phyloP scores from a whole-genome alignment of 1,284 basidiomycete species.

The Phlebopus sp. region DNA sequence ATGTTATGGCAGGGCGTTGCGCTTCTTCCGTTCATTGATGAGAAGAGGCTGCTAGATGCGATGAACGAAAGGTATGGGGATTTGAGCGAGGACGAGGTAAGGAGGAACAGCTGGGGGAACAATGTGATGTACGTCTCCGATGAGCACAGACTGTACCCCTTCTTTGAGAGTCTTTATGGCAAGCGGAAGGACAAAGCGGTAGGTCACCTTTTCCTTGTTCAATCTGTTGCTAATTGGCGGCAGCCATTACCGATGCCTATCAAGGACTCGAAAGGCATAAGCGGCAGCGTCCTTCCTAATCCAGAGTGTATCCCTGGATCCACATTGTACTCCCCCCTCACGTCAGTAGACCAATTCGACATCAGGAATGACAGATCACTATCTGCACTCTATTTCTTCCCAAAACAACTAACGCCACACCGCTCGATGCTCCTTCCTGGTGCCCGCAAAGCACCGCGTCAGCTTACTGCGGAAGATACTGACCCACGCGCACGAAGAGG shows the following conservation, averaged over 20 bases:
- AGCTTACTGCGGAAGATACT: constrained; percentile 73
- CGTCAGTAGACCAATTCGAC: constrained; percentile 62
- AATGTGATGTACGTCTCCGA: constrained; percentile 86
- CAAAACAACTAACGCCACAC: constrained; percentile 83
- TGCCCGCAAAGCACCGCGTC: constrained; percentile 56
- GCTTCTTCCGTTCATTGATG: constrained; percentile 94
- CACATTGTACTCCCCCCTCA: constrained; percentile 79
- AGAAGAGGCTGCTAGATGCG: constrained; percentile 77
- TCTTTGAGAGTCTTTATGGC: constrained; percentile 86
- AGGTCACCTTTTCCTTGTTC: constrained; percentile 28
- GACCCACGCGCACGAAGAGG: constrained; percentile 48
- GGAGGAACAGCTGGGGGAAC: constrained; percentile 84
- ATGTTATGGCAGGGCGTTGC: constrained; percentile 99
- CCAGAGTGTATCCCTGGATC: constrained; percentile 90
- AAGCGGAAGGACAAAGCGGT: constrained; percentile 84
- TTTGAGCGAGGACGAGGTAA: constrained; percentile 79
- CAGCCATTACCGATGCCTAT: constrained; percentile 71
- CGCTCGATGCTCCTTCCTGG: constrained; percentile 83
- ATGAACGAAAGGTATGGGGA: constrained; percentile 75
- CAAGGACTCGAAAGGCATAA: constrained; percentile 74
- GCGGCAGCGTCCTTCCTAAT: constrained; percentile 79
- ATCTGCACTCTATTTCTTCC: constrained; percentile 88
- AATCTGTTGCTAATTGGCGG: constrained; percentile 12
- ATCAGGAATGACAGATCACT: constrained; percentile 86
- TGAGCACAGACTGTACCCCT: constrained; percentile 82